Evolutionary conservation across 192 early-diverging fungal species (phyloP).

Genomic region (Gonapodya sp.): DNA sequence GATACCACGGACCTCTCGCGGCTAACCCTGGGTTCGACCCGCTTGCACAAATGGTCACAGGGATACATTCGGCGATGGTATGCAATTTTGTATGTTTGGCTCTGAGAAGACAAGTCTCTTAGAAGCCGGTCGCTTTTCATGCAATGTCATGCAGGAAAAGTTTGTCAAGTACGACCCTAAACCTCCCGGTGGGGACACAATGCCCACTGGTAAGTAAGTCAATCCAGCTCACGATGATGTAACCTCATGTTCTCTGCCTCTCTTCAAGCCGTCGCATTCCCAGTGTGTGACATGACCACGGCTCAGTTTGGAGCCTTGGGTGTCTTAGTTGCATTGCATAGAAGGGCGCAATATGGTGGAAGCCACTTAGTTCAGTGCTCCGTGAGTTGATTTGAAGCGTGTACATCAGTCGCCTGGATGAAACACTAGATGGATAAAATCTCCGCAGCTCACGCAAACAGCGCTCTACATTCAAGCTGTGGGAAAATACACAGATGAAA

Average conservation of each 20-base stretch:
- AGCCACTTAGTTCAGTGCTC: slow-evolving; percentile 2
- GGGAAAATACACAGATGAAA: background rate
- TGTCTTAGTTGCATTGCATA: background rate
- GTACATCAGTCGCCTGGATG: too few relatives aligned
- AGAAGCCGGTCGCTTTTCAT: too few relatives aligned
- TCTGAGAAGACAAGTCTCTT: too few relatives aligned
- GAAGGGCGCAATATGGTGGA: background rate
- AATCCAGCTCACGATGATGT: background rate
- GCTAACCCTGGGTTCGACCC: slow-evolving; percentile 7
- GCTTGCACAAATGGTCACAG: slow-evolving; percentile 8
- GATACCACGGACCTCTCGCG: slow-evolving; percentile 6
- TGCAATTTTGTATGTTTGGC: background rate
- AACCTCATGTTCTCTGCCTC: background rate
- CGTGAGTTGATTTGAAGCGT: background rate
- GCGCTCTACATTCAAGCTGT: slow-evolving; percentile 6
- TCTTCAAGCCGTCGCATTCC: background rate
- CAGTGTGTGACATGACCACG: background rate
- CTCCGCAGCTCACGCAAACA: background rate
- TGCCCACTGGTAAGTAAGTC: background rate
- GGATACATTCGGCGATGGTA: slow-evolving; percentile 2
- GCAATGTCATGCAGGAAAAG: background rate
- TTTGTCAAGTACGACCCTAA: background rate
- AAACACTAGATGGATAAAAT: background rate
- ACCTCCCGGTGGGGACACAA: background rate
- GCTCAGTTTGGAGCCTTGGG: slow-evolving; percentile 1